Evolutionary conservation across 1,284 basidiomycete genomes (phyloP), one percentile per base, ranked within the genome.

Genomic region (Xanthoconium separans): DNA sequence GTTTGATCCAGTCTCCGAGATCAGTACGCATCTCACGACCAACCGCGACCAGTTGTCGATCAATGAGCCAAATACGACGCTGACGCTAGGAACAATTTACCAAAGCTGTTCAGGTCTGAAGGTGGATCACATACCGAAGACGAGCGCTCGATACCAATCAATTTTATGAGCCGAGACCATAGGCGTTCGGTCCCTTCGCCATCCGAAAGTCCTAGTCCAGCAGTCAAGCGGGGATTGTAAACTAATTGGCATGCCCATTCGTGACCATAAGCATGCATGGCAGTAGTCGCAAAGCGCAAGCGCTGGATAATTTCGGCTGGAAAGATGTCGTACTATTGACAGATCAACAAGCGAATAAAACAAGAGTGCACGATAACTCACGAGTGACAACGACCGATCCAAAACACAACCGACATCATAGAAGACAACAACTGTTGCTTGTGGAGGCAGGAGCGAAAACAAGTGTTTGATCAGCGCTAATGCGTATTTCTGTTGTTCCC

Each of bases 1-100:
- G 61, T 15, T 47, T 49, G 6, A 70, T 60, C 70, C 70, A 73
- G 12, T 60, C 55, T 6, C 70, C 66, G 0, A 72, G 61, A 20
- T 68, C 62, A 6, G 57, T 54, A 1, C 52, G 44, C 18, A 65
- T 58, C 10, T 61, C 57, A 12, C 12, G 10, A 0, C 53, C 63
- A 40, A 73, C 65, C 8, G 57, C 57, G 0, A 47, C 44, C 1
- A 59, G 49, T 30, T 70, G 64, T n/a, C 64, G 55, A 42, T 7
- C 33, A 47, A 22, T 39, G 1, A 72, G 44, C 64, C 66, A 72
- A 2, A 70, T 54, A 8, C 60, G 36, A 3, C 58, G 31, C 13
- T 58, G 51, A 5, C 53, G 37, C 71, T 73, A n/a, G n/a, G n/a
- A n/a, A n/a, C n/a, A n/a, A n/a, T n/a, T n/a, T n/a, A n/a, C n/a